Conservation (phyloP, 257 asterid species). For the Solanum piurae region DNA sequence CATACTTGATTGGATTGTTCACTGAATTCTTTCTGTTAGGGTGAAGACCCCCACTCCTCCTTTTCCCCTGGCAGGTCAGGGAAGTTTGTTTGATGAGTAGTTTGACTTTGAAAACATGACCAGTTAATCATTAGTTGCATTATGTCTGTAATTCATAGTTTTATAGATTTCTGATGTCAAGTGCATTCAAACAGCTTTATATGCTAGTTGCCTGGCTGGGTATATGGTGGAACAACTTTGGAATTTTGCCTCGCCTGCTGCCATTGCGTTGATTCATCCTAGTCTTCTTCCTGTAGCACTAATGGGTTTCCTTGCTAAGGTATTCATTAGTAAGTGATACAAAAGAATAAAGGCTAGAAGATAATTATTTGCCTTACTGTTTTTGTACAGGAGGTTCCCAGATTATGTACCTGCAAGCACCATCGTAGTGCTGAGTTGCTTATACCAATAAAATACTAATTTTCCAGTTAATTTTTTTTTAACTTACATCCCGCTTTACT, state of each 20-base stretch:
- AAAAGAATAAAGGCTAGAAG: background rate
- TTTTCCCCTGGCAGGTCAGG: background rate
- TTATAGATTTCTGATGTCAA: conserved; percentile 3
- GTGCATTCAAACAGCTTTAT: conserved; percentile 45
- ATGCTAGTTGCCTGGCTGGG: conserved; percentile 91
- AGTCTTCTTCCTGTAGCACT: conserved; percentile 97
- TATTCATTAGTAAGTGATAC: conserved; percentile 7
- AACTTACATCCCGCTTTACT: conserved; percentile 12
- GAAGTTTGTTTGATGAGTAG: background rate
- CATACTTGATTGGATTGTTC: background rate
- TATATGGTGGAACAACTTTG: conserved; percentile 95
- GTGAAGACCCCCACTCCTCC: background rate
- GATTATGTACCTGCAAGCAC: background rate
- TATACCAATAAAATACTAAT: background rate
- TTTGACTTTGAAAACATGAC: background rate
- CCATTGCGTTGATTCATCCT: conserved; percentile 83
- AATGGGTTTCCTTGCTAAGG: conserved; percentile 78
- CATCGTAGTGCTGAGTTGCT: background rate
- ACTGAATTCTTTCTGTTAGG: background rate
- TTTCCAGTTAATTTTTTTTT: background rate
- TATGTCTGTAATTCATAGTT: background rate
- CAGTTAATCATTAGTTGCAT: background rate
- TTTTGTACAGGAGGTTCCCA: background rate
- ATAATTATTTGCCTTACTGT: conserved; percentile 4
- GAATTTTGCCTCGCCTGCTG: conserved; percentile 94